Evolutionary conservation across 768 basidiomycete genomes (phyloP), one percentile per base, ranked within the genome.

Genomic region (Kwoniella mangroviensis): DNA sequence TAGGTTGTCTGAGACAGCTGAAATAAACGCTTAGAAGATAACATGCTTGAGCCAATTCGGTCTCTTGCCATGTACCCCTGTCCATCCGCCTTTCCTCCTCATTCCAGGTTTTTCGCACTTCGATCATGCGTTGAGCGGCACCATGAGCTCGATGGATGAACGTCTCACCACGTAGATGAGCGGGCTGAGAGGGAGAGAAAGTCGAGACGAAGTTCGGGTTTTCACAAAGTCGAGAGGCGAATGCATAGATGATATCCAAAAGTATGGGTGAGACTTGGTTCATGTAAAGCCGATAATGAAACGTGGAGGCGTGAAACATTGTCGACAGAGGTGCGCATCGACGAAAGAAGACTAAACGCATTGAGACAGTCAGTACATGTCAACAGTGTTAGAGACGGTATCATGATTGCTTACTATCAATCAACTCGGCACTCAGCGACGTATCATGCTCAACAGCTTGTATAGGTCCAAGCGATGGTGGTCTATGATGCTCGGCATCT

Each of bases 221-320:
- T 17, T 75, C 70, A 21, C 65, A 74, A 28, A 77, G 65, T 17
- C 81, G 76, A 24, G 74, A 67, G 11, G 82, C 65, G 21, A 81
- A 66, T 26, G 82, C 82, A 70, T 77, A 80, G 7, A 83, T 81
- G 26, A 75, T 73, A 51, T 82, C 74, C 52, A 82, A 67, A 21
- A 83, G 73, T 11, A 78, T 62, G 0, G 77, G 77, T 11, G 79
- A 75, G 15, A 73, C 68, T 45, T 74, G 71, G 17, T 65, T 63
- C 34, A 77, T 74, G 66, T 79, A 82, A 11, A 75, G 68, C 6
- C 82, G 79, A 55, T 82, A 73, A 15, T 77, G 70, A 68, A 83
- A 83, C 4, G 82, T 83, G 1, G 82, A 65, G 5, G 68, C 60
- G 65, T 83, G 82, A 26, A 83, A 73, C 78, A 83, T 83, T 22